These are phyloP conservation scores for Mucor mucedo DNA, from an alignment of 371 early-diverging fungal genomes.

Conservation along the genomic window DNA sequence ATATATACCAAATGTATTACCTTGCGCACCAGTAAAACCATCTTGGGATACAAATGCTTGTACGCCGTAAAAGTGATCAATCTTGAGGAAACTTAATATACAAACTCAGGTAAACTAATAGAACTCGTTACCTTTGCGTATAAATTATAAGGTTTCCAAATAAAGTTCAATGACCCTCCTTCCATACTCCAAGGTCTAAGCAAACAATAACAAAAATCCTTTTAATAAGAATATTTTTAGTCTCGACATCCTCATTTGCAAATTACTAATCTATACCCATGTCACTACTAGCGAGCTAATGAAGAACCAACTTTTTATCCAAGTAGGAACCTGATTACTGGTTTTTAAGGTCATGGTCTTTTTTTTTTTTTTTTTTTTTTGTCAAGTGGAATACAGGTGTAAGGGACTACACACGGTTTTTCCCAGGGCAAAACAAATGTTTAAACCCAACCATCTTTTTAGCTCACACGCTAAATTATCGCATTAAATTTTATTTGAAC, in stretches of 20 bases:
- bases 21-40: slow-evolving; percentile 53
- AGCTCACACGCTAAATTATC: background rate
- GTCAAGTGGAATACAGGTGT: background rate
- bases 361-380: background rate
- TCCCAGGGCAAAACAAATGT: background rate
- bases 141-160: slow-evolving; percentile 46
- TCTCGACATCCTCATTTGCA: background rate
- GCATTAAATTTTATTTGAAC: background rate
- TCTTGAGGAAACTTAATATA: slow-evolving; percentile 21
- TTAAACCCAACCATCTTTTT: too few species aligned
- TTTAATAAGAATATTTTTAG: background rate
- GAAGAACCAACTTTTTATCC: slow-evolving; percentile 38
- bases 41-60: slow-evolving; percentile 33
- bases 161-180: slow-evolving; percentile 36
- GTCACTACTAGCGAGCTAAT: slow-evolving; percentile 32
- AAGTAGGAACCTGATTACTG: slow-evolving; percentile 13
- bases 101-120: slow-evolving; percentile 6
- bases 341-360: background rate
- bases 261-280: slow-evolving; percentile 29
- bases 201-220: slow-evolving; percentile 50
- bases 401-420: too few species aligned
- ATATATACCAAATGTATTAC: slow-evolving; percentile 12
- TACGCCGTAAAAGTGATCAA: slow-evolving; percentile 45
- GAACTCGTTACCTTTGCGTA: slow-evolving; percentile 35
- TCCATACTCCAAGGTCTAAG: slow-evolving; percentile 46